phyloP scores from a whole-genome alignment of 176 grass and related monocot species.

The Carex littledalei region DNA sequence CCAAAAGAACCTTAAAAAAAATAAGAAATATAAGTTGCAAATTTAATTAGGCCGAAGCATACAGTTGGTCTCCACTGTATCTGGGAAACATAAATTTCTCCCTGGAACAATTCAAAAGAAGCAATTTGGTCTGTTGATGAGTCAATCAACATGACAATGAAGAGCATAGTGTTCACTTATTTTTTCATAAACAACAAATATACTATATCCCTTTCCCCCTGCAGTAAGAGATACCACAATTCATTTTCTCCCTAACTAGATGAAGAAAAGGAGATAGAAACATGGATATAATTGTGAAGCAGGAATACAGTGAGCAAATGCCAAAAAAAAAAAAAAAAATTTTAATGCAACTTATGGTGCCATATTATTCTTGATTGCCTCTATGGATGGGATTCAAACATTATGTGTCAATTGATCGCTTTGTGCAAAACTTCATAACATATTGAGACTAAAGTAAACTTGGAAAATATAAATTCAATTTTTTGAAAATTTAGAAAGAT shows the following conservation, averaged over 20 bases:
- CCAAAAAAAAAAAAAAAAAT: no score
- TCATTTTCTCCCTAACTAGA: background rate
- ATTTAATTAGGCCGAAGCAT: background rate
- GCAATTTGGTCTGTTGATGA: background rate
- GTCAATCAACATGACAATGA: background rate
- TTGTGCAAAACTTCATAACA: no score
- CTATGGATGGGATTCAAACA: no score
- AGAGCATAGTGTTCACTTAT: background rate
- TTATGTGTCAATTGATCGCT: no score
- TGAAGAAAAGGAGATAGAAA: background rate
- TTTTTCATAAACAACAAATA: background rate
- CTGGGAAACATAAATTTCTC: background rate
- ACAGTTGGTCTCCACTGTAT: background rate
- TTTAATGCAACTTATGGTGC: no score
- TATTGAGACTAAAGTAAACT: no score
- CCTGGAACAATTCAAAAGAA: background rate
- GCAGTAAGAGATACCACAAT: background rate
- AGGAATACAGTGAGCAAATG: background rate
- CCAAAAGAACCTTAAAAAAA: conserved; percentile 80
- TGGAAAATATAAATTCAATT: no score
- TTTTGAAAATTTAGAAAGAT: no score
- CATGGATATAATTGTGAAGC: background rate
- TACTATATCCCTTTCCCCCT: background rate
- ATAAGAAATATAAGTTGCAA: background rate
- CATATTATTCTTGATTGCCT: no score